Percentiles rank a stretch among this genome's conserved stretches.
Conservation (phyloP, 805 yeast genomes). For the Hanseniaspora pseudoguilliermondii region DNA sequence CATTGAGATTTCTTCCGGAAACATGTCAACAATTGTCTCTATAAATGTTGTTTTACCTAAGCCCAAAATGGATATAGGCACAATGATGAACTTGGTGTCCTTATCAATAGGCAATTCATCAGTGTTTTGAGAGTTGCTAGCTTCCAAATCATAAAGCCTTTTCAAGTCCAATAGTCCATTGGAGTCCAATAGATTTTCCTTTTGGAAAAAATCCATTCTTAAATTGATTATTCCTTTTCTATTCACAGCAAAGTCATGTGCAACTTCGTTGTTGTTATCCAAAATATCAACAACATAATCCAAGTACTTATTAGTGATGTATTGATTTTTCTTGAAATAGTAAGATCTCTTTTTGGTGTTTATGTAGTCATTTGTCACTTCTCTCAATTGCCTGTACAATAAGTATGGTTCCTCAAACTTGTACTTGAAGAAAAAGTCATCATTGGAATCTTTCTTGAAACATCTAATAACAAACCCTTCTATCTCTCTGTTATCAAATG, state of each 20-base stretch:
- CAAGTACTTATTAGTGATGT: conserved; percentile 54
- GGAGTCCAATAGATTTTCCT: conserved; percentile 32
- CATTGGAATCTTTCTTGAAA: conserved; percentile 20
- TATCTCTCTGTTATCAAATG: conserved; percentile 55
- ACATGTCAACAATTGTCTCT: conserved; percentile 42
- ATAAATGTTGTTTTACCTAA: conserved; percentile 89
- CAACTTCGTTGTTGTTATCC: conserved; percentile 34
- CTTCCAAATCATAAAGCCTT: conserved; percentile 27
- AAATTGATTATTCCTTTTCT: conserved; percentile 66
- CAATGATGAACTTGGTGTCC: conserved; percentile 44
- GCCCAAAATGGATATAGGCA: conserved; percentile 83
- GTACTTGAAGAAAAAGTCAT: conserved; percentile 72
- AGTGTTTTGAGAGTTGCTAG: conserved; percentile 29
- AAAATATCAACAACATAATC: conserved; percentile 51
- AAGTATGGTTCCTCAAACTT: conserved; percentile 93
- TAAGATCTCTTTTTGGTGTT: conserved; percentile 20
- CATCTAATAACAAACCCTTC: conserved; percentile 92
- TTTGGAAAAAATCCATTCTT: conserved; percentile 50
- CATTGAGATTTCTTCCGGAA: conserved; percentile 44
- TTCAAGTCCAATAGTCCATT: conserved; percentile 42
- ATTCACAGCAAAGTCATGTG: conserved; percentile 31
- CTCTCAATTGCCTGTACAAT: conserved; percentile 82
- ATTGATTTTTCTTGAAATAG: conserved; percentile 40
- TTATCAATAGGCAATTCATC: conserved; percentile 25
- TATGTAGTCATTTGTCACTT: conserved; percentile 56